Evolutionary conservation across 805 yeast species (phyloP), one percentile per base, ranked within the genome.

Genomic region (Limtongia smithiae): DNA sequence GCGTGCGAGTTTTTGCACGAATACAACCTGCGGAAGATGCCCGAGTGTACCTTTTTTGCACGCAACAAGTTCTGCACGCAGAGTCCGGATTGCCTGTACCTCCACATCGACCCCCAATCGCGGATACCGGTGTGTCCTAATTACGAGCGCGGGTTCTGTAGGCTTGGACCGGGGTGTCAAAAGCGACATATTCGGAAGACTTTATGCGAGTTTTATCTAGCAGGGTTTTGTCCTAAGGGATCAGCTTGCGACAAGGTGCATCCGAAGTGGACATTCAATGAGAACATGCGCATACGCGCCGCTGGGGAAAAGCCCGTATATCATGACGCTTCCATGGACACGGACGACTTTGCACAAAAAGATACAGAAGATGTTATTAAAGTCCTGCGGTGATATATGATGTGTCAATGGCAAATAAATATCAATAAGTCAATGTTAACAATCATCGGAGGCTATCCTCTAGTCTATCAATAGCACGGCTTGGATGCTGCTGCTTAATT

Each of bases 1-100:
- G 87, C 86, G 58, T 93, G 99, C 68, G 99, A 93, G 71, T 93
- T 87, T 62, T 70, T 93, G 38, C 99, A 93, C 68, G 99, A 93
- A 65, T 90, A 90, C 64, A 91, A 93, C 63, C 70, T 93, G 60
- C 75, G 95, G 52, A 88, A 86, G 68, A 91, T 93, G 95, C 97
- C 97, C 2, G 98, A 93, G 67, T 93, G 99, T 67, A 78, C 88
- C 21, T 86, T 87, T 67, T 91, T 79, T 67, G 76, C 88, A 37
- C 31, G 55, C 31, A 51, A 54, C 20, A 56, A 56, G 18, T 54
- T 54, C 17, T 91, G 98, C 66, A 84, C 95, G 4, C 96, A 89
- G 66, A 78, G 89, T 0, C 93, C 95, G 1, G 99, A 93, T 64
- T 93, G 99, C 65, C 81, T 88, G 47, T 93, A 88, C 66, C 73